Percentiles rank a stretch among this genome's conserved stretches.
Conservation (phyloP, 306 rosid species). For the Crataegus laevigata region DNA sequence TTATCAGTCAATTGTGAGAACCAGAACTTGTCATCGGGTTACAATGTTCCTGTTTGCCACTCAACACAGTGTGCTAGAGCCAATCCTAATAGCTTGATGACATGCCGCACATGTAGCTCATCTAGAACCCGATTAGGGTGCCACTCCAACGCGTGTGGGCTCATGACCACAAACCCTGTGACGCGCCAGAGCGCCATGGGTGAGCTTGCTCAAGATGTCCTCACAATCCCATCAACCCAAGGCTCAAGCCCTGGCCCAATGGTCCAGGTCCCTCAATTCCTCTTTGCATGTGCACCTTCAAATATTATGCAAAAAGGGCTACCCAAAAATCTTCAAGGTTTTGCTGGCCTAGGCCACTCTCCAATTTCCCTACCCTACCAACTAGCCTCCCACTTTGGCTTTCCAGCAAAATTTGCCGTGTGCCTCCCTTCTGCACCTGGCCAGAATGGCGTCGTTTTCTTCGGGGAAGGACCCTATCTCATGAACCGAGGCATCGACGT, state of each 20-base stretch:
- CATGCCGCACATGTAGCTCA: constrained; percentile 29
- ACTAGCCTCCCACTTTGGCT: constrained; percentile 37
- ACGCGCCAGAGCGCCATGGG: constrained; percentile 31
- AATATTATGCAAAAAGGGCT: constrained; percentile 27
- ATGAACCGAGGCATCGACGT: constrained; percentile 6
- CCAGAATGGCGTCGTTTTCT: constrained; percentile 22
- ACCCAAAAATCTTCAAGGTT: constrained; percentile 35
- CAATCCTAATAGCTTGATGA: constrained; percentile 22
- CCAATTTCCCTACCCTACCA: constrained; percentile 39
- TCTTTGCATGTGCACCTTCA: constrained; percentile 54
- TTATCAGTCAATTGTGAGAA: constrained; percentile 39
- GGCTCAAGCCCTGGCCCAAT: constrained; percentile 22
- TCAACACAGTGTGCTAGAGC: constrained; percentile 45
- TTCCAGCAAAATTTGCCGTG: constrained; percentile 30
- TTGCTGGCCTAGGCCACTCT: constrained; percentile 36
- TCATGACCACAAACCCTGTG: constrained; percentile 36
- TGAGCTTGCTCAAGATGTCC: constrained; percentile 44
- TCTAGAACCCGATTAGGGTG: constrained; percentile 20
- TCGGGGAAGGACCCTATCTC: constrained; percentile 32
- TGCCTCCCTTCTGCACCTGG: constrained; percentile 32
- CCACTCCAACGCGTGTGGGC: constrained; percentile 41
- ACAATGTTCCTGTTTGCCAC: constrained; percentile 45
- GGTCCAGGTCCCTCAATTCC: constrained; percentile 29
- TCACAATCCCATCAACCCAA: constrained; percentile 16
- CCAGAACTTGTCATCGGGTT: constrained; percentile 25